Percentiles rank a stretch among this genome's conserved stretches.
These are phyloP conservation scores for Acacia acuminata DNA, from an alignment of 306 rosid species.

Conservation along the genomic window DNA sequence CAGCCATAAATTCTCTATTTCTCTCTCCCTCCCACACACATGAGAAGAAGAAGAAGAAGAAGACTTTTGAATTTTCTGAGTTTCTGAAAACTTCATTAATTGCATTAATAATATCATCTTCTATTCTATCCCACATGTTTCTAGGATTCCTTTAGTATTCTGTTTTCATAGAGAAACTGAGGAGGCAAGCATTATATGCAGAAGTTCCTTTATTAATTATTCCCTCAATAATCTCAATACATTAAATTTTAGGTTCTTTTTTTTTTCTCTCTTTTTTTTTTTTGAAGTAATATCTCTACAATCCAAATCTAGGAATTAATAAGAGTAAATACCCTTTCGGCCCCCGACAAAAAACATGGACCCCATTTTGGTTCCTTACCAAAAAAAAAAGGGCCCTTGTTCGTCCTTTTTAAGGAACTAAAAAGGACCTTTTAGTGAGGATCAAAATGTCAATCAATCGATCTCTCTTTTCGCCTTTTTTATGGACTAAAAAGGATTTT, in stretches of 20 bases:
- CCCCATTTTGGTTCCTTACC: no score
- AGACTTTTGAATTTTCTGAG: background rate
- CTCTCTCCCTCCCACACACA: background rate
- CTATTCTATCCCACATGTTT: slow-evolving; percentile 20
- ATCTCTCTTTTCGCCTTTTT: no score
- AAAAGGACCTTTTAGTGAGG: no score
- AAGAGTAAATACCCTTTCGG: no score
- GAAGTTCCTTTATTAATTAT: slow-evolving; percentile 5
- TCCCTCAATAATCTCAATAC: background rate
- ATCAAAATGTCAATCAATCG: no score
- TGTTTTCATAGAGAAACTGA: slow-evolving; percentile 18
- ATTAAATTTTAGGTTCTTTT: background rate
- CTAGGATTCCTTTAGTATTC: slow-evolving; percentile 24
- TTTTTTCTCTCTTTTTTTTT: no score
- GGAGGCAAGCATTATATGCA: slow-evolving; percentile 31
- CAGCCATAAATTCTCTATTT: background rate
- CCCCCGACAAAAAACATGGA: no score
- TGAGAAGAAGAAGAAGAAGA: background rate
- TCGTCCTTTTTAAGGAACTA: no score
- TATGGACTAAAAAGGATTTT: no score
- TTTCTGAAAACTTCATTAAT: slow-evolving; percentile 26
- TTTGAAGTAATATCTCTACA: no score
- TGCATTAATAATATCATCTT: slow-evolving; percentile 10
- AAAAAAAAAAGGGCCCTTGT: no score
- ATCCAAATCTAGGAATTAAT: no score